phyloP scores from a whole-genome alignment of 129 eudicot species.

The Arctium lappa region DNA sequence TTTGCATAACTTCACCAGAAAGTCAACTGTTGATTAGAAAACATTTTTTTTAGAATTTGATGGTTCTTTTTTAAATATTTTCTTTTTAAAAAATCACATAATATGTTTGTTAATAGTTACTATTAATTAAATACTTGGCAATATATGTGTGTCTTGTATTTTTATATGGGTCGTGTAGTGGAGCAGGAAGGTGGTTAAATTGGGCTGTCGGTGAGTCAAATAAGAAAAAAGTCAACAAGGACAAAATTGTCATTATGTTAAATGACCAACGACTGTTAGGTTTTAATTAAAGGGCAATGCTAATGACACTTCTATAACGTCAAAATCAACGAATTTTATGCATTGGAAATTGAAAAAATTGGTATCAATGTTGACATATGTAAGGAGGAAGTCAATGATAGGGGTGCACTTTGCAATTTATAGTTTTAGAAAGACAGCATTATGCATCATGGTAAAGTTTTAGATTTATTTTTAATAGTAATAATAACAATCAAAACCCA shows the following conservation, averaged over 20 bases:
- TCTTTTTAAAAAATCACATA: background rate
- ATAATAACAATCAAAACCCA: too few relatives aligned
- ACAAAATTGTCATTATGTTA: conserved; percentile 16
- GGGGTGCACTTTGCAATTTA: too few relatives aligned
- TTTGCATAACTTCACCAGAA: background rate
- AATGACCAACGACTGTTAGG: background rate
- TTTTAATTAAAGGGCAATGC: background rate
- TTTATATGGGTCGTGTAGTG: conserved; percentile 5
- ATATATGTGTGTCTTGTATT: background rate
- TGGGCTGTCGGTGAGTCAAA: conserved; percentile 37
- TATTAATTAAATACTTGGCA: background rate
- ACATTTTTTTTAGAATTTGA: background rate
- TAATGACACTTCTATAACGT: too few relatives aligned
- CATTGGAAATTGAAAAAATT: too few relatives aligned
- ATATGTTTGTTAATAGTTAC: background rate
- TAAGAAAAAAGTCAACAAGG: conserved; percentile 13
- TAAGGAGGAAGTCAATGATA: too few relatives aligned
- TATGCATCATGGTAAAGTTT: too few relatives aligned
- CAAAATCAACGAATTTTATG: too few relatives aligned
- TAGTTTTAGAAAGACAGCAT: too few relatives aligned
- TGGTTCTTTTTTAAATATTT: background rate
- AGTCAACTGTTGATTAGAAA: conserved; percentile 4
- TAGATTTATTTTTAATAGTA: background rate
- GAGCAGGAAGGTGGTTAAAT: conserved; percentile 9
- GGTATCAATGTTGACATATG: too few relatives aligned